A percentile compares a stretch with the other conserved stretches of the same genome.
phyloP scores from a whole-genome alignment of 1,139 yeast genomes.

The Zygoascus hellenicus region DNA sequence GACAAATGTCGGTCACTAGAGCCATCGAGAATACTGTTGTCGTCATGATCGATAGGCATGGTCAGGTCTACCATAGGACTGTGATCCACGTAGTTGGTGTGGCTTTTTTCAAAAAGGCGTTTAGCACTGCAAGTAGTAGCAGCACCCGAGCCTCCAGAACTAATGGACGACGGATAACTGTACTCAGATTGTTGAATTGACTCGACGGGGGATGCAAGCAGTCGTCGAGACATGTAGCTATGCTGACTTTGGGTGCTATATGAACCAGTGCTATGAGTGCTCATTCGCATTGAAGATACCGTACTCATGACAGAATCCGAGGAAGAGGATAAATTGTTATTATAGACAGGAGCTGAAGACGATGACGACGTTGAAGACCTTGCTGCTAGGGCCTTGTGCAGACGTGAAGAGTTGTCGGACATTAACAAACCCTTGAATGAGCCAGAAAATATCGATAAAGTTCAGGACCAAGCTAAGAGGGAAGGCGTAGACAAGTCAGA shows the following conservation, averaged over 20 bases:
- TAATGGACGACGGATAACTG: neutral
- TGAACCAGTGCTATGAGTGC: neutral
- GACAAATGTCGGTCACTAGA: neutral
- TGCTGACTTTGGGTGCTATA: too few relatives aligned
- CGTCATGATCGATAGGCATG: neutral
- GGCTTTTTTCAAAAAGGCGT: slow-evolving; percentile 6
- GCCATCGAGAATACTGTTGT: neutral
- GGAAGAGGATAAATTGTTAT: neutral
- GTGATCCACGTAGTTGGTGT: slow-evolving; percentile 1
- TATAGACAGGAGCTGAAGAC: neutral
- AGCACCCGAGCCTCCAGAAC: slow-evolving; percentile 2
- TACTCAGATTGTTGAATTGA: neutral
- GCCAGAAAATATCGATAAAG: too few relatives aligned
- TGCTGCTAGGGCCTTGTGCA: neutral
- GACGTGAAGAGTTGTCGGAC: neutral
- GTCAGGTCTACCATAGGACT: neutral
- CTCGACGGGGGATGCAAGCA: neutral
- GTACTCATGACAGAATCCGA: neutral
- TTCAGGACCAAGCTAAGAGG: too few relatives aligned
- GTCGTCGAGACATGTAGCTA: neutral
- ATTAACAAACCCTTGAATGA: neutral
- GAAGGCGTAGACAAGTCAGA: too few relatives aligned
- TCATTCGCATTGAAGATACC: neutral
- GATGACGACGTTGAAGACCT: neutral
- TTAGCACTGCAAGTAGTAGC: neutral